phyloP scores from a whole-genome alignment of 805 yeast species.

The Diddensiella caesifluorescens region DNA sequence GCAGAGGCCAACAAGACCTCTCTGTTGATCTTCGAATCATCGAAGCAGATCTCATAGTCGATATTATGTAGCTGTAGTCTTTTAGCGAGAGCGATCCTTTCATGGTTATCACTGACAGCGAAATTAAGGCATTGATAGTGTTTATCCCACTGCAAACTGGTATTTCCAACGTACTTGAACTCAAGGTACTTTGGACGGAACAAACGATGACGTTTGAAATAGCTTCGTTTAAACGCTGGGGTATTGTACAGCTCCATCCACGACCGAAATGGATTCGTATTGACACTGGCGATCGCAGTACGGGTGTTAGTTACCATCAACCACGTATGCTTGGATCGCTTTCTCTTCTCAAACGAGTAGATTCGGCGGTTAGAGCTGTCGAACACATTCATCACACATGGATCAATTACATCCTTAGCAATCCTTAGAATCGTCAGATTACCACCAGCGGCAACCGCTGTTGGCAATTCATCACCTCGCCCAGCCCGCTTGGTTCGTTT shows the following conservation, averaged over 20 bases:
- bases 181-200: neutral
- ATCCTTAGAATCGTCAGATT: neutral
- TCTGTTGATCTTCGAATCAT: constrained; percentile 4
- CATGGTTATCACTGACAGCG: neutral
- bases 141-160: neutral
- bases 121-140: neutral
- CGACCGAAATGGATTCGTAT: neutral
- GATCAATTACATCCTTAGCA: neutral
- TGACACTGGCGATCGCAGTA: neutral
- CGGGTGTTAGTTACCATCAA: neutral
- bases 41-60: constrained; percentile 11
- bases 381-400: constrained; percentile 1
- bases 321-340: neutral
- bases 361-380: neutral
- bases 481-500: neutral
- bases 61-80: constrained; percentile 1
- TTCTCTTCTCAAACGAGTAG: neutral
- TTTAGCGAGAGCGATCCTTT: constrained; percentile 2
- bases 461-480: neutral
- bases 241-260: constrained; percentile 1
- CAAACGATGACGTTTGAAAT: neutral
- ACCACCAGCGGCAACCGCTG: neutral
- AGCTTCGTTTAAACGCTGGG: neutral
- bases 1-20: constrained; percentile 9
- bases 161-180: neutral